Evolutionary conservation across 768 basidiomycete species (phyloP), one percentile per base, ranked within the genome.

Genomic region (Phaffia australis): DNA sequence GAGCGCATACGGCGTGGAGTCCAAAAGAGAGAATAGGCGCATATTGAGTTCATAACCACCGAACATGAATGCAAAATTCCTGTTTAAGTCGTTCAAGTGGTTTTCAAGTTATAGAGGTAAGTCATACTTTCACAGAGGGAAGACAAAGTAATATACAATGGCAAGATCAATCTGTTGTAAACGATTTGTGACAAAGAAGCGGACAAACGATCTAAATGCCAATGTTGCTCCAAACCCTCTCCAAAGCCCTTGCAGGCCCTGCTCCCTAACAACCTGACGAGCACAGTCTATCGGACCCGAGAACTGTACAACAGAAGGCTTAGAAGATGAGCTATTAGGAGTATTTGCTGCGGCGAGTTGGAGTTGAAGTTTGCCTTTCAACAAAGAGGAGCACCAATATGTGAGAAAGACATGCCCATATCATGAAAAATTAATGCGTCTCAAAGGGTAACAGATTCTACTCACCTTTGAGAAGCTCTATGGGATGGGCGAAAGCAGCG

Each of bases 391-490:
- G 35, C 35, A 42, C 11, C 11, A 42, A 42, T 42, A 42, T 11
- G 4, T 11, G 35, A 42, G 35, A 42, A 42, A 42, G 35, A 11
- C 11, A 42, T 42, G 35, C 11, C 35, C 11, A 11, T 42, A 42
- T 4, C 4, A 4, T 4, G 11, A 42, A 5, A 42, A 11, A 42
- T 4, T 4, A 42, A 42, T 4, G 11, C 6, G 35, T 11, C 35
- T 11, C 35, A 5, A 42, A 42, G 11, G 35, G 35, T 42, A 42
- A 42, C 11, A 42, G 11, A 42, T 4, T 42, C 35, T 42, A 42
- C 35, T 42, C 71, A 81, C 84, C 84, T 81, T 90, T 90, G 68
- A 90, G 77, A 63, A 84, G 80, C 74, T 90, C 88, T 48, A 89
- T 81, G 0, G 88, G 87, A 18, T 86, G 87, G 6, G 88, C 87